These are phyloP conservation scores for Aspergillus luchuensis DNA, from an alignment of 2,329 filamentous ascomycete genomes.

Conservation along the genomic window DNA sequence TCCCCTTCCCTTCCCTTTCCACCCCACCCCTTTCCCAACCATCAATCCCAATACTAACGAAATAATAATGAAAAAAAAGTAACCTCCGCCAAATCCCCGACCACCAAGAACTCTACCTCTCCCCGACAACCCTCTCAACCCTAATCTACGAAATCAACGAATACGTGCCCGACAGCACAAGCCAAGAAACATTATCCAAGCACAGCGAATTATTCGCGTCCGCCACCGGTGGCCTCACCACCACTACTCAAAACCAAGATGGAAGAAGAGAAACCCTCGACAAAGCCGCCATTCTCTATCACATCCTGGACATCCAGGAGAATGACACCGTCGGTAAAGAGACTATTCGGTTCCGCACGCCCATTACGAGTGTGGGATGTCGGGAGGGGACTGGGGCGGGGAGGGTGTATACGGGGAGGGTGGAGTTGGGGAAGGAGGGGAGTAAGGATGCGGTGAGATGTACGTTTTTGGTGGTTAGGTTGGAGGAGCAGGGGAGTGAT, in stretches of 20 bases:
- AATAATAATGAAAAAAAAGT: constrained; percentile 19
- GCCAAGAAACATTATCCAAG: constrained; percentile 25
- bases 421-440: constrained; percentile 11
- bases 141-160: constrained; percentile 91
- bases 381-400: constrained; percentile 10
- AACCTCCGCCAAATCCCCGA: constrained; percentile 43
- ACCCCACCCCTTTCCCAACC: not conserved
- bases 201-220: constrained; percentile 42
- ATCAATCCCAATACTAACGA: not conserved
- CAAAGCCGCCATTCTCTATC: constrained; percentile 33
- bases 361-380: too few species aligned
- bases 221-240: constrained; percentile 38
- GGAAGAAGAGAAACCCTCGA: constrained; percentile 53
- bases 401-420: constrained; percentile 16
- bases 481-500: constrained; percentile 76
- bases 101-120: constrained; percentile 91
- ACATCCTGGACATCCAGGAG: constrained; percentile 67
- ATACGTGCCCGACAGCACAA: constrained; percentile 58
- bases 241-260: constrained; percentile 42
- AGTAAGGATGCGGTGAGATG: constrained; percentile 46
- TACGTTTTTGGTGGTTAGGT: constrained; percentile 73
- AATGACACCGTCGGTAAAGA: not conserved
- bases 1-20: not conserved
- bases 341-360: constrained; percentile 51
- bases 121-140: constrained; percentile 77